A percentile compares a stretch with the other conserved stretches of the same genome.
phyloP scores from a whole-genome alignment of 2,329 filamentous ascomycete species.

The Colletotrichum tamarilloi region DNA sequence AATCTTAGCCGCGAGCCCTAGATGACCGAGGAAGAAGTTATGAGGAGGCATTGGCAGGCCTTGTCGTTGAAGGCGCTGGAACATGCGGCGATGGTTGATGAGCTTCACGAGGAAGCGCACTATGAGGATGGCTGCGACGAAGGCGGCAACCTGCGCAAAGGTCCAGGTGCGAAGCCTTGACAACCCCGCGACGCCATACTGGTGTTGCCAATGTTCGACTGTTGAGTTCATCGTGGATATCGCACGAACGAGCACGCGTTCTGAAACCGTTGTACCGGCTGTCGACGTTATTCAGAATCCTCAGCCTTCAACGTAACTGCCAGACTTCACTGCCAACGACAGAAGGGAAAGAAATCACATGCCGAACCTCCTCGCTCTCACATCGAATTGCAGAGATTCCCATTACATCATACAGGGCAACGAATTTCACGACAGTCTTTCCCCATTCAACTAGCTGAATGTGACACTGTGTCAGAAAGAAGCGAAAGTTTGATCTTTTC shows the following conservation, averaged over 20 bases:
- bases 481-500: not conserved
- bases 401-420: not conserved
- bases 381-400: not conserved
- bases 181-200: not conserved
- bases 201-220: not conserved
- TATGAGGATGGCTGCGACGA: not conserved
- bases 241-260: not conserved
- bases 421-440: not conserved
- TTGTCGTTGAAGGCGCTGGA: not conserved
- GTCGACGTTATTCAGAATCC: not conserved
- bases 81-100: conserved; percentile 10
- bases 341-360: not conserved
- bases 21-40: not conserved
- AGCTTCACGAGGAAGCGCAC: not conserved
- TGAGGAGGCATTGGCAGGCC: not conserved
- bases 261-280: not conserved
- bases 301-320: not conserved
- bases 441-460: not conserved
- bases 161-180: not conserved
- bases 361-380: not conserved
- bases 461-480: not conserved
- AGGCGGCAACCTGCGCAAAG: not conserved
- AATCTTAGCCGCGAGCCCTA: not conserved
- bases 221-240: not conserved
- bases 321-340: not conserved